These are phyloP conservation scores for Dictyostelium brefeldianum DNA, from an alignment of 78 protist genomes.

Conservation along the genomic window DNA sequence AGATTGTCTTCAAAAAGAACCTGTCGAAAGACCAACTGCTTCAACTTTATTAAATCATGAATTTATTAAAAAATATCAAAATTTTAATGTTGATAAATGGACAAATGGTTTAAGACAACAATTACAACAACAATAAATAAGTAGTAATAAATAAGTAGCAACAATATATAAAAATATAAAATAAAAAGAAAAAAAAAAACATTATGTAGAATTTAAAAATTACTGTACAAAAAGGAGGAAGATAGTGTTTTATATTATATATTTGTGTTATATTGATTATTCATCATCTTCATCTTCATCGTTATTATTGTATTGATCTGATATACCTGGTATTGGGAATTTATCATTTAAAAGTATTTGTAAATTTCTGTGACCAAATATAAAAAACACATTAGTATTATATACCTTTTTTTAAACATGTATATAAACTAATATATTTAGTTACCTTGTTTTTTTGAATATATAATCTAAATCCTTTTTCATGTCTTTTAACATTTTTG, in stretches of 20 bases:
- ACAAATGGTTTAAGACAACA: constrained; percentile 1
- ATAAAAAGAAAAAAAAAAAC: not conserved
- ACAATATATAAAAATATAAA: not conserved
- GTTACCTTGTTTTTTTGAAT: constrained; percentile 69
- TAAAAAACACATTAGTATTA: not conserved
- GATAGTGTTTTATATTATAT: not conserved
- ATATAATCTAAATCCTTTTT: constrained; percentile 75
- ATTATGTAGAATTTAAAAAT: not conserved
- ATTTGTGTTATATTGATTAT: not conserved
- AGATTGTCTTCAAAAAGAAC: constrained; percentile 78
- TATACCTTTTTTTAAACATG: no score
- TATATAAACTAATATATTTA: no score
- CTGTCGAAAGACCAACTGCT: constrained; percentile 82
- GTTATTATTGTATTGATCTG: not conserved
- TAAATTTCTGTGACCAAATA: constrained; percentile 10
- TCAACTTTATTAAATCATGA: constrained; percentile 19
- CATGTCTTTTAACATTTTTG: constrained; percentile 84
- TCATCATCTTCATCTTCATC: not conserved
- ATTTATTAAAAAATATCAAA: constrained; percentile 2
- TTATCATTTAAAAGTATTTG: constrained; percentile 63
- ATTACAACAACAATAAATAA: not conserved
- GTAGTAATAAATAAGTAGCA: no score
- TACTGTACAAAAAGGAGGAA: not conserved
- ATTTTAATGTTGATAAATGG: not conserved
- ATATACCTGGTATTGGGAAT: constrained; percentile 30